Evolutionary conservation across 208 protist species (phyloP).

Genomic region (Leishmania arabica): DNA sequence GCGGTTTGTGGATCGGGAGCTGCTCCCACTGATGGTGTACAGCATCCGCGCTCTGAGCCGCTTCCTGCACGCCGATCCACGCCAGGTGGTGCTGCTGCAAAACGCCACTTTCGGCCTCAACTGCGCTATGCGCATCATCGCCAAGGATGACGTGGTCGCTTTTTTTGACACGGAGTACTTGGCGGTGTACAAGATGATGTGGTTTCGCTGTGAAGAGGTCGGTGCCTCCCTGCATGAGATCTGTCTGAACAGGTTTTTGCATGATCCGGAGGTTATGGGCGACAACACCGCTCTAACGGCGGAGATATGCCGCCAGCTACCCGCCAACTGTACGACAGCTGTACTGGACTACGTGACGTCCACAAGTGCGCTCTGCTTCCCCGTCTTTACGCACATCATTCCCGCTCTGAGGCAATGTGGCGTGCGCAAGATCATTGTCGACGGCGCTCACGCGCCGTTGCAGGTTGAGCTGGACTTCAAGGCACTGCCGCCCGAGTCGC

Average conservation of each 20-base stretch:
- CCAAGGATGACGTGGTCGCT: slow-evolving; percentile 70
- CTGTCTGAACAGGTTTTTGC: slow-evolving; percentile 53
- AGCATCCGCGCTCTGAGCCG: slow-evolving; percentile 68
- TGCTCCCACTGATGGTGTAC: slow-evolving; percentile 86
- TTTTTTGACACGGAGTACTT: slow-evolving; percentile 88
- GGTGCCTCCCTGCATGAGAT: slow-evolving; percentile 71
- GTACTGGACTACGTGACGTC: slow-evolving; percentile 92
- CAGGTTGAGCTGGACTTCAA: slow-evolving; percentile 80
- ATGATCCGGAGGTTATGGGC: slow-evolving; percentile 67
- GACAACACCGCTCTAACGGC: slow-evolving; percentile 61
- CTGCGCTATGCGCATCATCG: slow-evolving; percentile 79
- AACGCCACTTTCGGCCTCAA: slow-evolving; percentile 92
- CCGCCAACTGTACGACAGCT: slow-evolving; percentile 68
- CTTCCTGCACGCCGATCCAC: slow-evolving; percentile 73
- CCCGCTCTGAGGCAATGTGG: slow-evolving; percentile 63
- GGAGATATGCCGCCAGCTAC: slow-evolving; percentile 64
- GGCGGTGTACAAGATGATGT: slow-evolving; percentile 92
- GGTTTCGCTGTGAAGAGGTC: slow-evolving; percentile 78
- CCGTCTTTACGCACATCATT: slow-evolving; percentile 84
- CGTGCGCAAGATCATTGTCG: slow-evolving; percentile 86
- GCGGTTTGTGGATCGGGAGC: slow-evolving; percentile 84
- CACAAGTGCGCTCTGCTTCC: slow-evolving; percentile 78
- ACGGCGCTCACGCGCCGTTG: slow-evolving; percentile 88
- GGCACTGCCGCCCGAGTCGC: slow-evolving; percentile 42
- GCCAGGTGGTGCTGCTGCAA: slow-evolving; percentile 86